These are phyloP conservation scores for Wickerhamiella lipophila DNA, from an alignment of 805 yeast species.

Conservation along the genomic window DNA sequence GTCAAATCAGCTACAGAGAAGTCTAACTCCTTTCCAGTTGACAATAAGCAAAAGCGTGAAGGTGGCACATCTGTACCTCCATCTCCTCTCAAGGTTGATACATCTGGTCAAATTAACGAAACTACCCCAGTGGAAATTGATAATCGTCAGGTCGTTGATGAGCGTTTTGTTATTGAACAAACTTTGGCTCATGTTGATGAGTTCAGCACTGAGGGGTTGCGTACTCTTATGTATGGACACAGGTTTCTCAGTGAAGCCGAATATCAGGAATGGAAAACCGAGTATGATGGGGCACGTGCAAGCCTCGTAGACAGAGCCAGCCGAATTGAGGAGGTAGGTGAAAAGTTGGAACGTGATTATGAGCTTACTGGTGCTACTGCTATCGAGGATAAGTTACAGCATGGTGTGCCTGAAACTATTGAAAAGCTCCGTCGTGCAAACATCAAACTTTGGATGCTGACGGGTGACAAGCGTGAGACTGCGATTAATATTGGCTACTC, in stretches of 20 bases:
- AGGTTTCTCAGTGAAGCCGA: conserved; percentile 50
- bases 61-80: neutral
- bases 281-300: conserved; percentile 65
- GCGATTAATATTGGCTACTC: conserved; percentile 96
- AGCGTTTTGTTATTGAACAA: conserved; percentile 63
- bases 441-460: conserved; percentile 92
- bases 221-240: conserved; percentile 77
- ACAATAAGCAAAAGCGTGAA: neutral
- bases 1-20: neutral
- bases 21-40: neutral
- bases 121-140: neutral
- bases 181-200: conserved; percentile 87
- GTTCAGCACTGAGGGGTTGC: conserved; percentile 85
- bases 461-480: conserved; percentile 96
- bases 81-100: neutral
- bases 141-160: conserved; percentile 38
- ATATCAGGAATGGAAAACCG: conserved; percentile 52
- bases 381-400: conserved; percentile 90
- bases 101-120: neutral
- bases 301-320: conserved; percentile 54
- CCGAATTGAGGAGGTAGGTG: conserved; percentile 62
- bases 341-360: conserved; percentile 52
- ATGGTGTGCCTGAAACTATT: conserved; percentile 92
- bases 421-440: conserved; percentile 88
- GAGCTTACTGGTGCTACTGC: conserved; percentile 86